Evolutionary conservation across 768 basidiomycete species (phyloP).

Genomic region (Pleurotus djamor): DNA sequence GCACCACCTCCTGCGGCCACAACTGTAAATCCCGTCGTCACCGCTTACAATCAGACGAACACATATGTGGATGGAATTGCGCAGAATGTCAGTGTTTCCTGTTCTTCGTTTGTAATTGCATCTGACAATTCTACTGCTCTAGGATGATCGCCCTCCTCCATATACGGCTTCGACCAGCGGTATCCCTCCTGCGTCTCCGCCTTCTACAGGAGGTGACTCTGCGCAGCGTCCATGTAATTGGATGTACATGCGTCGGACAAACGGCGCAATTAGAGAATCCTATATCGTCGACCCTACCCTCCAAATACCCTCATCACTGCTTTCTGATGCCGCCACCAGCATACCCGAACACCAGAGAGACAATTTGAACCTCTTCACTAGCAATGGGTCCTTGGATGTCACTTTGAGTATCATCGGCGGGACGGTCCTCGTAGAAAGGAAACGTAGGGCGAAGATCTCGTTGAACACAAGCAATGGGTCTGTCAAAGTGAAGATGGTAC

Average conservation of each 20-base stretch:
- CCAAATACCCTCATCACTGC: slow-evolving; percentile 30
- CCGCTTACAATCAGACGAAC: not conserved
- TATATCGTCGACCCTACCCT: slow-evolving; percentile 41
- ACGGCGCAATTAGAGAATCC: slow-evolving; percentile 27
- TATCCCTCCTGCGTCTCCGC: not conserved
- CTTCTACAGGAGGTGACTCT: not conserved
- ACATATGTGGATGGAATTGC: not conserved
- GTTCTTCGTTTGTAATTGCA: not conserved
- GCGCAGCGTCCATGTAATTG: slow-evolving; percentile 8
- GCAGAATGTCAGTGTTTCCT: not conserved
- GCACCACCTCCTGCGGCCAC: not conserved
- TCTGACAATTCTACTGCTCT: not conserved
- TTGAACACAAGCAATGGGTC: slow-evolving; percentile 23
- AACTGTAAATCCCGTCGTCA: not conserved
- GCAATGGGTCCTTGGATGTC: slow-evolving; percentile 38
- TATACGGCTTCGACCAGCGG: not conserved
- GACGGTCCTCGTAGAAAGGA: not conserved
- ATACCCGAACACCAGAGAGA: not conserved
- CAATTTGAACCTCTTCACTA: slow-evolving; percentile 37
- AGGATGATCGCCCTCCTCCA: not conserved
- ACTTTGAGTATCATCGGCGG: slow-evolving; percentile 32
- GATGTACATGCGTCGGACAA: slow-evolving; percentile 14
- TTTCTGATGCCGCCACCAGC: slow-evolving; percentile 23
- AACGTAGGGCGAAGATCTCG: slow-evolving; percentile 25
- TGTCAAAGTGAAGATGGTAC: slow-evolving; percentile 15